Base-by-base conservation (phyloP, 441 rosid genomes). In the Croton setiger region DNA sequence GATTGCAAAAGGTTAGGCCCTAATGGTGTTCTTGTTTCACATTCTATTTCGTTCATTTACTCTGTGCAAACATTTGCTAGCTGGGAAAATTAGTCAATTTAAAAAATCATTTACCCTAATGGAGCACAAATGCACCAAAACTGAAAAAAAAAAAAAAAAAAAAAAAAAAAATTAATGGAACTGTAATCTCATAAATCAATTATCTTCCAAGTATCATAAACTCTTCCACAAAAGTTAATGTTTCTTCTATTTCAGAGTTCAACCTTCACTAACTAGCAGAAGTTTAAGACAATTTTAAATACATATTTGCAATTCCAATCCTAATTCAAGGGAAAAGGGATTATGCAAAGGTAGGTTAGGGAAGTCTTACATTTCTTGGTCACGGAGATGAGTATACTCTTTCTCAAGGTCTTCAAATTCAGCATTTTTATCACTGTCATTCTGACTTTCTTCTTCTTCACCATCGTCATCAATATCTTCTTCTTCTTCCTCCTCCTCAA, bases 331-430 rank as follows among this genome's bases (percentile, higher is more conserved):
- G 9, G 37, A 18, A 45, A 72, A 60, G 31, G 52, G 8, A 12
- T 5, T 31, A 10, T 15, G 47, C 36, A 37, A 10, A 11, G 12
- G 8, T 5, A 23, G 21, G 6, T 8, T 5, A 23, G 18, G 5
- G 61, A 64, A 73, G 66, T 36, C 87, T 87, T 79, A 92, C 99
- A 82, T 88, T 66, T 94, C 93, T 60, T 84, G 87, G 62, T 88
- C 75, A 63, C 71, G 88, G 76, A 90, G 90, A 72, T 86, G 84
- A 78, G 63, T 76, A 51, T 85, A 88, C 77, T 90, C 97, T 77
- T 88, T 94, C 75, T 91, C 92, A 59, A 91, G 97, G 69, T 91
- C 92, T 73, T 86, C 90, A 90, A 91, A 86, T 81, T 88, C 91
- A 35, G 77, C 92, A 81, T 81, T 80, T 56, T 75, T 79, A 56